These are phyloP conservation scores for Rubroshorea leprosula DNA, from an alignment of 345 rosid species.

Conservation along the genomic window DNA sequence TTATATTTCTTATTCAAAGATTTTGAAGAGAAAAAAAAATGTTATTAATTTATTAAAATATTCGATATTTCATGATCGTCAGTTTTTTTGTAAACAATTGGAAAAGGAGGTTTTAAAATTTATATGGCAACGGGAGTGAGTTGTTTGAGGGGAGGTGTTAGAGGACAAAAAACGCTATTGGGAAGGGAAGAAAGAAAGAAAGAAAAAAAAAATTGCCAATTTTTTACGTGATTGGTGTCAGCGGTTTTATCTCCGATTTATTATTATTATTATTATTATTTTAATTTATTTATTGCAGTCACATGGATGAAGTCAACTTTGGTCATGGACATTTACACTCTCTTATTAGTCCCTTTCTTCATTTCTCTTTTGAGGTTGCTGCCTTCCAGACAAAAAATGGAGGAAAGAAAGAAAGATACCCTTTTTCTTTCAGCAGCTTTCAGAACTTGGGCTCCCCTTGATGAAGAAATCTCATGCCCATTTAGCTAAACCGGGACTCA, in stretches of 20 bases:
- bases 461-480: too few relatives aligned
- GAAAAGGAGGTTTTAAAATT: background rate
- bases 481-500: too few relatives aligned
- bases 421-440: background rate
- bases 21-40: too few relatives aligned
- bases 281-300: constrained; percentile 4
- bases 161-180: constrained; percentile 1
- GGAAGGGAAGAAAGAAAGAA: constrained; percentile 8
- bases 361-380: background rate
- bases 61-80: too few relatives aligned
- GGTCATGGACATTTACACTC: constrained; percentile 24
- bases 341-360: background rate
- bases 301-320: constrained; percentile 26
- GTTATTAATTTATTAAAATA: too few relatives aligned
- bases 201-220: background rate
- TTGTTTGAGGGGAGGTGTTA: background rate
- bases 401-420: background rate
- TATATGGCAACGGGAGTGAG: too few relatives aligned
- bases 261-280: background rate
- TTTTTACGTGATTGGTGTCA: background rate
- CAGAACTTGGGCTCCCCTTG: too few relatives aligned
- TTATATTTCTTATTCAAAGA: too few relatives aligned
- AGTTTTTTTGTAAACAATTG: background rate
- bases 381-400: background rate
- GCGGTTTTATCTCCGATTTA: constrained; percentile 5